Percentiles rank a stretch among this genome's conserved stretches.
These are phyloP conservation scores for Ceratocystis colombiana DNA, from an alignment of 2,329 filamentous ascomycete species.

Conservation along the genomic window DNA sequence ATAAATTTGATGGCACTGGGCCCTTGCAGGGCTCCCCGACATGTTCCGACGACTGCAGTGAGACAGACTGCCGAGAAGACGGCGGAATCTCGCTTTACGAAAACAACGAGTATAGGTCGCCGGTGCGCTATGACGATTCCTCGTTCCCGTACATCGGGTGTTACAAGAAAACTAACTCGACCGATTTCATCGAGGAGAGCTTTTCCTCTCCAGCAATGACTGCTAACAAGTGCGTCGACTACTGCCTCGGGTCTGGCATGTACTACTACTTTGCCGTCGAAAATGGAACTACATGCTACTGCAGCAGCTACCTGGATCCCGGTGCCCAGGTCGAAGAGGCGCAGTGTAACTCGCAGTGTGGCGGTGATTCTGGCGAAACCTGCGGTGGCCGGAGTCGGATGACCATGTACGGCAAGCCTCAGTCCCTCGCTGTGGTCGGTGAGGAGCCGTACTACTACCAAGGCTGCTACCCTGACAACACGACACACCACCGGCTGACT, in stretches of 20 bases:
- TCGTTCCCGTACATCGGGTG: conserved; percentile 21
- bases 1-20: neutral
- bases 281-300: conserved; percentile 18
- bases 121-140: neutral
- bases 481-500: neutral
- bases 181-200: neutral
- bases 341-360: conserved; percentile 15
- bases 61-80: neutral
- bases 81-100: neutral
- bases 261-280: conserved; percentile 19
- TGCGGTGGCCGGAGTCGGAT: conserved; percentile 9
- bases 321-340: neutral
- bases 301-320: conserved; percentile 11
- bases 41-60: neutral
- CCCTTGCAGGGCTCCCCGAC: neutral
- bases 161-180: neutral
- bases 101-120: conserved; percentile 6
- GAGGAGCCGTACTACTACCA: conserved; percentile 20
- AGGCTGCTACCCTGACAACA: conserved; percentile 16
- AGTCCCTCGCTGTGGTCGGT: neutral
- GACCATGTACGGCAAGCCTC: conserved; percentile 20
- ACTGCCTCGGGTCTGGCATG: conserved; percentile 19
- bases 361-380: conserved; percentile 12
- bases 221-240: neutral
- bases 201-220: conserved; percentile 20